Conservation (phyloP, 176 grass and related monocot species). For the Carex kokanica region DNA sequence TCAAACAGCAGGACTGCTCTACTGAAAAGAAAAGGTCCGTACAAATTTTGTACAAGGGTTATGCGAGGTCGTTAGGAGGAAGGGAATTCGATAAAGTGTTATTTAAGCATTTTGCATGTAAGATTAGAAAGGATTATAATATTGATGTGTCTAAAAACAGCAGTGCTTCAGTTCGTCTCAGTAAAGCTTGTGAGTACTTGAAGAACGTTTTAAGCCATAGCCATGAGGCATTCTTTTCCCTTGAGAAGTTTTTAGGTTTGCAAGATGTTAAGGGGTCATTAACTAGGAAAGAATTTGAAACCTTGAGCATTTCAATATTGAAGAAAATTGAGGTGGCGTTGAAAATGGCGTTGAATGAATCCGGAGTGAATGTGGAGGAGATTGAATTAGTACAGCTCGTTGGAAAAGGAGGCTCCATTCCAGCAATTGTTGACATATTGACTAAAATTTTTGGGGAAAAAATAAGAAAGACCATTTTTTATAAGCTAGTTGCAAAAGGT, state of each 20-base stretch:
- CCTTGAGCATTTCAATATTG: conserved; percentile 42
- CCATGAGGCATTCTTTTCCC: conserved; percentile 4
- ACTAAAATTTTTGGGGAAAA: conserved; percentile 74
- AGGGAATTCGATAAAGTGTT: conserved; percentile 59
- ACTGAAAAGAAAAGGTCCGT: too few relatives aligned
- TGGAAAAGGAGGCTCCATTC: conserved; percentile 65
- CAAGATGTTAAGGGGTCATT: conserved; percentile 68
- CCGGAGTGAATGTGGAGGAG: conserved; percentile 25
- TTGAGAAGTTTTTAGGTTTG: conserved; percentile 71
- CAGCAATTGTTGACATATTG: conserved; percentile 59
- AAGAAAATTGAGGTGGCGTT: conserved; percentile 47
- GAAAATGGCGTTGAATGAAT: conserved; percentile 52
- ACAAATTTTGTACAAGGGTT: conserved; percentile 52
- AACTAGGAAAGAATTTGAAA: conserved; percentile 73
- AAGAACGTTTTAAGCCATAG: too few relatives aligned
- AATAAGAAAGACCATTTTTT: conserved; percentile 49
- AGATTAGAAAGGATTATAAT: conserved; percentile 60
- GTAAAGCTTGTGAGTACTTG: too few relatives aligned
- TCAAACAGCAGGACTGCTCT: too few relatives aligned
- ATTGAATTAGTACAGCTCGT: conserved; percentile 59
- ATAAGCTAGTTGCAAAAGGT: conserved; percentile 59
- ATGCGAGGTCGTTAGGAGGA: conserved; percentile 66
- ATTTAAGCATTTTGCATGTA: conserved; percentile 32
- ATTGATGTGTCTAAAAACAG: conserved; percentile 67
- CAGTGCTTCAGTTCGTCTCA: too few relatives aligned